Evolutionary conservation across 139 green algal genomes (phyloP).

Genomic region (Chlorella sp.): DNA sequence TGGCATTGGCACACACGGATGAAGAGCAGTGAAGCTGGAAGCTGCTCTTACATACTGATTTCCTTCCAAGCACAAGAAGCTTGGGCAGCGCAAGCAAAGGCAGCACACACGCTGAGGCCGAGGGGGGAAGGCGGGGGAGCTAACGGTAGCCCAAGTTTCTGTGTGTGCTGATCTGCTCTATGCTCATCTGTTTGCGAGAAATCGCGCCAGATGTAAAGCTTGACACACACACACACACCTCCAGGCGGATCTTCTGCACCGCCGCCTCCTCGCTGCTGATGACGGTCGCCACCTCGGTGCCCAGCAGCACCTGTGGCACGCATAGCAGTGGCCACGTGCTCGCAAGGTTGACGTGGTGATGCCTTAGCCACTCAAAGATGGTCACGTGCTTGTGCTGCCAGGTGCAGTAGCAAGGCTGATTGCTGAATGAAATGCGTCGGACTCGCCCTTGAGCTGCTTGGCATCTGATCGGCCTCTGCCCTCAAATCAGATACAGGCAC

Average conservation of each 20-base stretch:
- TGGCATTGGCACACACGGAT: no score
- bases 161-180: neutral
- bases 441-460: neutral
- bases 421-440: neutral
- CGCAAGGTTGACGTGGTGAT: neutral
- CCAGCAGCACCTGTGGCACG: slow-evolving; percentile 16
- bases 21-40: no score
- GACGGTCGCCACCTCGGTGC: slow-evolving; percentile 16
- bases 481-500: no score
- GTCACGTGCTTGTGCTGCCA: neutral
- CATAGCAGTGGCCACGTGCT: neutral
- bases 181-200: no score
- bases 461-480: neutral
- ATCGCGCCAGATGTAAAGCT: neutral
- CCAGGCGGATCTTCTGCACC: neutral
- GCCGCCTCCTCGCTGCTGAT: slow-evolving; percentile 2
- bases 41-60: no score
- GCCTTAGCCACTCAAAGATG: no score
- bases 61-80: no score
- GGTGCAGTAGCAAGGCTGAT: neutral
- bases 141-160: neutral
- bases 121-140: neutral
- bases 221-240: neutral
- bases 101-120: neutral
- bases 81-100: no score